A percentile compares a stretch with the other conserved stretches of the same genome.
phyloP scores from a whole-genome alignment of 139 green algal genomes.

The Limnomonas spitsbergensis region DNA sequence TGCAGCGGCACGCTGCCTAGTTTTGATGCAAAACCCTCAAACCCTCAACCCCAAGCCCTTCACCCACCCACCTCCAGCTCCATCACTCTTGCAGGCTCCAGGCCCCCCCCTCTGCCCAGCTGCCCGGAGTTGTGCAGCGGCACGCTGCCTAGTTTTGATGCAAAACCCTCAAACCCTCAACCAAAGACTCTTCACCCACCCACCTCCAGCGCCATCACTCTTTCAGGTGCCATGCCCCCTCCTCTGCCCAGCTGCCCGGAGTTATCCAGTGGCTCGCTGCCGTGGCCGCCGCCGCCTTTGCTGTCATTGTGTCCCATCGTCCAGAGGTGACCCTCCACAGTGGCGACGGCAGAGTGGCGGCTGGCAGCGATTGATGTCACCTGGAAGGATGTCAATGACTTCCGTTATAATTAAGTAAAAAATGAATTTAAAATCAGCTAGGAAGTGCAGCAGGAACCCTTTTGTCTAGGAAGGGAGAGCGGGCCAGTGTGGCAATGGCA shows the following conservation, averaged over 20 bases:
- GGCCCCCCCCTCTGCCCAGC: conserved; percentile 42
- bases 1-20: too few relatives aligned
- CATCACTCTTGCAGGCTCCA: too few relatives aligned
- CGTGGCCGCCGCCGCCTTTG: conserved; percentile 56
- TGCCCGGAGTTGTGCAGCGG: conserved; percentile 53
- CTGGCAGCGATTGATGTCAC: conserved; percentile 34
- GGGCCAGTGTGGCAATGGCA: too few relatives aligned
- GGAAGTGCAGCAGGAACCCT: background rate
- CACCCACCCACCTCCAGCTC: too few relatives aligned
- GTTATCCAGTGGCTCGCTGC: conserved; percentile 46
- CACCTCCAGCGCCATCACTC: too few relatives aligned
- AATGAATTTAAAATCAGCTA: background rate
- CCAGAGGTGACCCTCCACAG: conserved; percentile 37
- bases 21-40: too few relatives aligned
- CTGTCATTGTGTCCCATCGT: conserved; percentile 60
- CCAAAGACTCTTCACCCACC: too few relatives aligned
- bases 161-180: too few relatives aligned
- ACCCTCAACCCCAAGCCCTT: too few relatives aligned
- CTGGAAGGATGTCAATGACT: background rate
- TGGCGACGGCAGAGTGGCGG: conserved; percentile 29
- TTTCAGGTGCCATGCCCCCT: too few relatives aligned
- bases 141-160: too few relatives aligned
- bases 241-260: conserved; percentile 57
- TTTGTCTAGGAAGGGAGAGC: too few relatives aligned
- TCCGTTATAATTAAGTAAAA: background rate